Evolutionary conservation across 768 basidiomycete species (phyloP).

Genomic region (Mycena epipterygia): DNA sequence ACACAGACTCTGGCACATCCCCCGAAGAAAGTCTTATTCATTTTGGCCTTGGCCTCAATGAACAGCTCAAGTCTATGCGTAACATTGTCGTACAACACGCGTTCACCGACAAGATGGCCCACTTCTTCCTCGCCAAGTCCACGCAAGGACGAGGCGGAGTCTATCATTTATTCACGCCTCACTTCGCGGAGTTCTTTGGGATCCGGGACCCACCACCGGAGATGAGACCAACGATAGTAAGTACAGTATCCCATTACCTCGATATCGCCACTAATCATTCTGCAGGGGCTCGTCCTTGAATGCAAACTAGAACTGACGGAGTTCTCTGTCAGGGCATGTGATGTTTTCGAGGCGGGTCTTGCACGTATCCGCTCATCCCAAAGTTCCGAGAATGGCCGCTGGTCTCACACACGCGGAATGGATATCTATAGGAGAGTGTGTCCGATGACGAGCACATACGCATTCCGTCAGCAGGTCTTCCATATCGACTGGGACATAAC

Average conservation of each 20-base stretch:
- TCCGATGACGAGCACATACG: constrained; percentile 11
- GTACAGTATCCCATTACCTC: background rate
- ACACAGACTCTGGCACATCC: background rate
- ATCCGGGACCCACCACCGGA: background rate
- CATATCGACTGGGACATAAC: constrained; percentile 5
- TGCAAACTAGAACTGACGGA: background rate
- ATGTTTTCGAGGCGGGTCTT: background rate
- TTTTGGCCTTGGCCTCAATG: constrained; percentile 12
- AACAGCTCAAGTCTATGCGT: background rate
- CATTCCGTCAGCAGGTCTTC: background rate
- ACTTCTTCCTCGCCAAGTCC: background rate
- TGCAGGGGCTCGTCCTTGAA: background rate
- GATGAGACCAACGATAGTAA: background rate
- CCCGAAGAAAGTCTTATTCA: background rate
- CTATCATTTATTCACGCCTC: background rate
- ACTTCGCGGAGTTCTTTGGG: background rate
- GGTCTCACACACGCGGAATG: background rate
- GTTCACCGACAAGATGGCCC: background rate
- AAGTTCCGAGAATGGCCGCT: background rate
- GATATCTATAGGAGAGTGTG: background rate
- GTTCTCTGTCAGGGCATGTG: background rate
- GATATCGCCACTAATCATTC: background rate
- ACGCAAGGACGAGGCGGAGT: background rate
- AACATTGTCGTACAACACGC: constrained; percentile 1
- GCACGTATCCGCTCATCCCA: background rate